Base-by-base conservation (phyloP, 169 alveolate species). In the Perkinsus olseni region DNA sequence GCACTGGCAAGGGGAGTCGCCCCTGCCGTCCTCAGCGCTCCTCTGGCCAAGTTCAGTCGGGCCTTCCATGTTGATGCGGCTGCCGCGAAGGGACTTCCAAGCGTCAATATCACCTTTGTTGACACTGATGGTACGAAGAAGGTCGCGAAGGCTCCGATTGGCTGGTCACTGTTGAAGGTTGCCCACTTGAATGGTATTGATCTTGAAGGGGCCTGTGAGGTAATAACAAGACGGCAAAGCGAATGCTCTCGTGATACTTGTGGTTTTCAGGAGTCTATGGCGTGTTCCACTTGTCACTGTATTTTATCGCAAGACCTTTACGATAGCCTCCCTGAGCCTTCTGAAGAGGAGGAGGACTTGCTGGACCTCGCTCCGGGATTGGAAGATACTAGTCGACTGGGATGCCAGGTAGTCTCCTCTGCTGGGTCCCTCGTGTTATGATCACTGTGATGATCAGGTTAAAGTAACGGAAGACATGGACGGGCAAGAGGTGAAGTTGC, bases 291-390 rank as follows among this genome's bases (percentile, higher is more conserved):
- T 0, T 98, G 99, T 93, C 99, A 98, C 96, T 99, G 98, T 0
- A 97, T 98, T 39, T 94, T 98, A 82, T 98, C 97, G 45, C 97
- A 97, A 94, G 95, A 97, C 40, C 93, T 97, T 39, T 98, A 97
- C 95, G 98, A 98, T 74, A 94, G 96, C 39, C 92, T 97, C n/a
- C 98, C 97, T 34, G 97, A 96, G 34, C 98, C 99, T 1, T 92
- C 94, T 20, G 99, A 97, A 82, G 98, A 97, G 62, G 99, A 98
- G 92, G 97, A 98, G 92, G 99, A 98, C 93, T 96, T 98, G 96
- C 94, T 98, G 38, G 99, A 98, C 94, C 95, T 98, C 92, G 99
- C 99, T 3, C 98, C 98, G 74, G 98, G 99, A 92, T 96, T 98
- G 40, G 97, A 99, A 8, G 97, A 96, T 48, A 98, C 99, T 8